Evolutionary conservation across 192 early-diverging fungal genomes (phyloP), one percentile per base, ranked within the genome.

Genomic region (Podila epigama): DNA sequence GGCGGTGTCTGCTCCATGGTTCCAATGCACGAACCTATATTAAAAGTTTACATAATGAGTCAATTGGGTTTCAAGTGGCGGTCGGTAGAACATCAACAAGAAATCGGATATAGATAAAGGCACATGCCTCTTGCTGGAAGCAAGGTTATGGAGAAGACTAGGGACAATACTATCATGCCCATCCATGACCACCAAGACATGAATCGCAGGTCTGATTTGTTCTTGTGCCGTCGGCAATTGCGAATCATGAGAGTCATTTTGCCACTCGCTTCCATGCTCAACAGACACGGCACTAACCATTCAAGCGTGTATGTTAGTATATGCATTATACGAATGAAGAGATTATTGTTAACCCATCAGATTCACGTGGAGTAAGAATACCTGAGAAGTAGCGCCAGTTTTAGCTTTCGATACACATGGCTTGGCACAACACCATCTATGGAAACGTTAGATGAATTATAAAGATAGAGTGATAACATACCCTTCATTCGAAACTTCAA

Each of bases 241-340:
- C 5, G 2, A 22, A 22, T 55, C 10, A 3, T 8, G 27, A 16
- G 22, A 2, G 3, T 41, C 39, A 0, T 16, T 11, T 25, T 57
- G 20, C 0, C 37, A 4, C 1, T 70, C 44, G 20, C 44, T 22
- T 5, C 44, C 44, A 22, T 22, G 44, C 12, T 15, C 37, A 18
- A 72, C 9, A 12, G 73, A 77, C 15, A 77, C 65, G n/a, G 73
- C 66, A 31, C 73, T 77, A n/a, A n/a, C n/a, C n/a, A n/a, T n/a
- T n/a, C n/a, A n/a, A n/a, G n/a, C n/a, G n/a, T n/a, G n/a, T n/a
- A n/a, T n/a, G n/a, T n/a, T n/a, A n/a, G n/a, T n/a, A n/a, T n/a
- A n/a, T n/a, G n/a, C n/a, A n/a, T n/a, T n/a, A n/a, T n/a, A n/a
- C n/a, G n/a, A n/a, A n/a, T n/a, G n/a, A n/a, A n/a, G n/a, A n/a